phyloP scores from a whole-genome alignment of 2,329 filamentous ascomycete species.

The Colletotrichum siamense region DNA sequence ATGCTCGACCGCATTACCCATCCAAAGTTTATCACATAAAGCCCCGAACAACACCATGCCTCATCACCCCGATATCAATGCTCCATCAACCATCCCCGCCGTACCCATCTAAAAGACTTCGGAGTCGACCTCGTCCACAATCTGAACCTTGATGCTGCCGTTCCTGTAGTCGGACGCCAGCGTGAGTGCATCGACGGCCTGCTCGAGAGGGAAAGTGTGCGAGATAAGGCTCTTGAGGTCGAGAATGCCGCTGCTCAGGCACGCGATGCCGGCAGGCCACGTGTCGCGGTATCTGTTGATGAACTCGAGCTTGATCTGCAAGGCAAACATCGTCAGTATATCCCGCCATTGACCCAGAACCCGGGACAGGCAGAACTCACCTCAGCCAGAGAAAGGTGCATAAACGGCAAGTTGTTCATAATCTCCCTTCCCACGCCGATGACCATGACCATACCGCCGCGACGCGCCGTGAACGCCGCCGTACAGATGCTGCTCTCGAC shows the following conservation, averaged over 20 bases:
- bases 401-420: slow-evolving; percentile 72
- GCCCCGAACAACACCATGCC: neutral
- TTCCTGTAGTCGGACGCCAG: slow-evolving; percentile 37
- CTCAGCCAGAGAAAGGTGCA: slow-evolving; percentile 69
- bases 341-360: fast-evolving
- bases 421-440: slow-evolving; percentile 67
- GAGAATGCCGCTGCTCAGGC: slow-evolving; percentile 63
- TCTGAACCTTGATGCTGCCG: slow-evolving; percentile 41
- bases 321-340: neutral
- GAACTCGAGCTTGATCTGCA: slow-evolving; percentile 69
- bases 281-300: slow-evolving; percentile 75
- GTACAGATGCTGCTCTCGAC: slow-evolving; percentile 68
- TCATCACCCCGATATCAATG: neutral
- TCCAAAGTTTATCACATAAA: neutral
- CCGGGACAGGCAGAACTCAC: slow-evolving; percentile 31
- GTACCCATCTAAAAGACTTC: neutral
- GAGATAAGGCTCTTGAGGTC: slow-evolving; percentile 68
- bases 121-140: slow-evolving; percentile 30
- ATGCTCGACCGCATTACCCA: neutral
- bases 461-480: slow-evolving; percentile 59
- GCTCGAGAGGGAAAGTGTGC: slow-evolving; percentile 67
- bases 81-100: neutral
- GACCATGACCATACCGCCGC: slow-evolving; percentile 66
- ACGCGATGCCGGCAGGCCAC: slow-evolving; percentile 70
- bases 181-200: slow-evolving; percentile 58